A percentile compares a stretch with the other conserved stretches of the same genome.
Conservation (phyloP, 352 stramenopile species). For the Phytophthora brassicae region DNA sequence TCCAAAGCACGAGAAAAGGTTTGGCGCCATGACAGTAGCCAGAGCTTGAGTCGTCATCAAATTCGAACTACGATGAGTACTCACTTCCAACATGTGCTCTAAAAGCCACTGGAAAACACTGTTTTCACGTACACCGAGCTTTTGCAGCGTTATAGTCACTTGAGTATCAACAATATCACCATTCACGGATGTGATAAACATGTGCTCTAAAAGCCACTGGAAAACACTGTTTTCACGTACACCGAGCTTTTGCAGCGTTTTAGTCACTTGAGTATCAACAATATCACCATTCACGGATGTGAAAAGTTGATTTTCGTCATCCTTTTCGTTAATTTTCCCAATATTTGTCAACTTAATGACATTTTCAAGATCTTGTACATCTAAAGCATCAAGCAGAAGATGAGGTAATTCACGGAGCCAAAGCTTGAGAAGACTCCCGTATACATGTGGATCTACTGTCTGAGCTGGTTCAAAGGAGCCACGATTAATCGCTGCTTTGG, state of each 20-base stretch:
- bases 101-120: conserved; percentile 64
- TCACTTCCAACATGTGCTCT: conserved; percentile 65
- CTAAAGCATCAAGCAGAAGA: conserved; percentile 37
- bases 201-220: conserved; percentile 70
- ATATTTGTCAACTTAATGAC: conserved; percentile 19
- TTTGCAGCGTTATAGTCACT: conserved; percentile 21
- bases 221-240: conserved; percentile 41
- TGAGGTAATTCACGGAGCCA: conserved; percentile 61
- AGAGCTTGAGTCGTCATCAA: conserved; percentile 56
- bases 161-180: conserved; percentile 16
- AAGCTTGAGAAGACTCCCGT: conserved; percentile 62
- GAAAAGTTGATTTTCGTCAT: conserved; percentile 9
- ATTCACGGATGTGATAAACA: conserved; percentile 38
- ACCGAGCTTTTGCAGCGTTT: conserved; percentile 32
- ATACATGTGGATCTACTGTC: conserved; percentile 50
- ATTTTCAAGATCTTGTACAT: conserved; percentile 17
- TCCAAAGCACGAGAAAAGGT: conserved; percentile 41
- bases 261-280: conserved; percentile 17
- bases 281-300: conserved; percentile 19
- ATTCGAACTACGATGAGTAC: conserved; percentile 36
- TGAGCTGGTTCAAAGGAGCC: conserved; percentile 41
- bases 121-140: conserved; percentile 33
- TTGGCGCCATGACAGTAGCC: conserved; percentile 59
- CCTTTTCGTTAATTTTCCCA: conserved; percentile 11
- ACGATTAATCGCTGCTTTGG: conserved; percentile 50